Evolutionary conservation across 352 stramenopile species (phyloP).

Genomic region (Blastocystis sp.): DNA sequence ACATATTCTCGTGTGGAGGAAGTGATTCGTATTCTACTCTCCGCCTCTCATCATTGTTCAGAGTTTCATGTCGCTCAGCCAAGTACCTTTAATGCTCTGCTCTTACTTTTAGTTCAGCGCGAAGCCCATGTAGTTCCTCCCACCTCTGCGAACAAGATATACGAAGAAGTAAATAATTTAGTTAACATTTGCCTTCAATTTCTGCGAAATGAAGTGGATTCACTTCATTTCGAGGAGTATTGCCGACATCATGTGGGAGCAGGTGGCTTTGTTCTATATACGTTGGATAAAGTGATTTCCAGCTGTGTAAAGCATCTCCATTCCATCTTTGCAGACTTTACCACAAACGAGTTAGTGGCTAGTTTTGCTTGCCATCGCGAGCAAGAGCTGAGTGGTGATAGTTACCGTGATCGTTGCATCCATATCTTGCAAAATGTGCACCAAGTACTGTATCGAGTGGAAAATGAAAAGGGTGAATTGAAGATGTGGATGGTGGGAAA

Average conservation of each 20-base stretch:
- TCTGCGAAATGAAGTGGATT: not conserved
- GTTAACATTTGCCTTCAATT: not conserved
- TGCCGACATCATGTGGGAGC: conserved; percentile 15
- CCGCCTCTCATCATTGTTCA: not conserved
- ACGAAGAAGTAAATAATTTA: not conserved
- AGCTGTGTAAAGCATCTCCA: conserved; percentile 1
- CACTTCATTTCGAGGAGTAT: not conserved
- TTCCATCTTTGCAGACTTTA: not conserved
- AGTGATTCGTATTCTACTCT: not conserved
- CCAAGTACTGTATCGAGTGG: not conserved
- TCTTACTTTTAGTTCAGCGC: not conserved
- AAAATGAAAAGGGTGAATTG: not conserved
- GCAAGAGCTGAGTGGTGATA: no score
- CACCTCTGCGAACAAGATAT: not conserved
- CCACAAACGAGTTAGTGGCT: not conserved
- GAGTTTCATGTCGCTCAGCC: not conserved
- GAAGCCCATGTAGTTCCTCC: not conserved
- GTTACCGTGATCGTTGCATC: not conserved
- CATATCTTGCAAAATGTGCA: not conserved
- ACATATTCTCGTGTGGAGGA: not conserved
- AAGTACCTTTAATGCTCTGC: not conserved
- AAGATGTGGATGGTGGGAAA: conserved; percentile 9
- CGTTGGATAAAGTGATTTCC: conserved; percentile 20
- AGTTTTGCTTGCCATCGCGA: not conserved
- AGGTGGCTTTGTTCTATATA: conserved; percentile 42